Percentiles rank a stretch among this genome's conserved stretches.
Evolutionary conservation across 2,329 filamentous ascomycete genomes (phyloP).

Genomic region (Apiospora saccharicola): DNA sequence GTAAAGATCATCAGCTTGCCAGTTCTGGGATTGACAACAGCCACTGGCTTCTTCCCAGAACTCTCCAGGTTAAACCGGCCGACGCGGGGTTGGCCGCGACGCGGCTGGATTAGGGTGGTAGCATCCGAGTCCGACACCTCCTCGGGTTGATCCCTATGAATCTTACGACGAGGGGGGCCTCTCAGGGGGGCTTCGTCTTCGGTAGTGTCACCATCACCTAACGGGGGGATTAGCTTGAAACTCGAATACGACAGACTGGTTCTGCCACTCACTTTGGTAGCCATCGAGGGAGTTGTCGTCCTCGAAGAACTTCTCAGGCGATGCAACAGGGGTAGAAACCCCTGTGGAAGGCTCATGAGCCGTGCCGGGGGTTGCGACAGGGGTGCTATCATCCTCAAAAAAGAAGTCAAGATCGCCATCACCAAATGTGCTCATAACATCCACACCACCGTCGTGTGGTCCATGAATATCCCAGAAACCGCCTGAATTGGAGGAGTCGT

Average conservation of each 20-base stretch:
- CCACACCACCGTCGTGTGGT: constrained; percentile 48
- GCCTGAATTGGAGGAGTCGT: constrained; percentile 63
- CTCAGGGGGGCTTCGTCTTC: constrained; percentile 63
- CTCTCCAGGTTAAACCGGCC: constrained; percentile 63
- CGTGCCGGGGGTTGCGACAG: constrained; percentile 50
- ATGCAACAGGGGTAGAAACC: constrained; percentile 42
- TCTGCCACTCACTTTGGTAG: constrained; percentile 63
- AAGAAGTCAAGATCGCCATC: constrained; percentile 49
- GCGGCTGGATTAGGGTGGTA: constrained; percentile 53
- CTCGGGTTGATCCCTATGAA: constrained; percentile 48
- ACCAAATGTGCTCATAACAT: constrained; percentile 36
- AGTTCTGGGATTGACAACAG: constrained; percentile 63
- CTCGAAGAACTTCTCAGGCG: constrained; percentile 39
- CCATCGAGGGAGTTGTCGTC: constrained; percentile 59
- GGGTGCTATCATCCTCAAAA: constrained; percentile 49
- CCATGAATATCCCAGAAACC: constrained; percentile 71
- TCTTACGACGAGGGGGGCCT: constrained; percentile 57
- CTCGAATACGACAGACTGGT: constrained; percentile 16
- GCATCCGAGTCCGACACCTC: constrained; percentile 58
- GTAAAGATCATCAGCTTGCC: constrained; percentile 72
- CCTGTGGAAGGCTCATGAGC: constrained; percentile 43
- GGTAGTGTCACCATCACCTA: constrained; percentile 65
- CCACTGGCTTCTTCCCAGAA: constrained; percentile 63
- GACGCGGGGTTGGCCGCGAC: constrained; percentile 61
- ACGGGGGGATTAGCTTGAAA: constrained; percentile 41